Evolutionary conservation across 169 alveolate genomes (phyloP).

Genomic region (Eimeria sp.): DNA sequence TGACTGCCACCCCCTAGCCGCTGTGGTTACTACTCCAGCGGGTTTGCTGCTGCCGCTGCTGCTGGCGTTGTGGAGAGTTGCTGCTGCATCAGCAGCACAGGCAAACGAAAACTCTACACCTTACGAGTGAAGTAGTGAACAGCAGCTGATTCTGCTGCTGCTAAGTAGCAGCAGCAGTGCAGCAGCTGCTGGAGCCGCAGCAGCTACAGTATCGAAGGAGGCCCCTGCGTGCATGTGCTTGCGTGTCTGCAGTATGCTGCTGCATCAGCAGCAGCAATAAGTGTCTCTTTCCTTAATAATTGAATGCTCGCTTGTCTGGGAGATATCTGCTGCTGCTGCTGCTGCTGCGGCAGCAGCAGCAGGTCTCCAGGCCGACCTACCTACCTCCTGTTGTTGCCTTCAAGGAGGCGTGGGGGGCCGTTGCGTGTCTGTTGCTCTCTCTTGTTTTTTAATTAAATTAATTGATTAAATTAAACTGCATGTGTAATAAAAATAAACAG

Average conservation of each 20-base stretch:
- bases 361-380: background rate
- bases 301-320: too few relatives aligned
- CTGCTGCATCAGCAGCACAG: slow-evolving; percentile 12
- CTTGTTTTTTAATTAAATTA: background rate
- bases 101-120: background rate
- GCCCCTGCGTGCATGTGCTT: slow-evolving; percentile 9
- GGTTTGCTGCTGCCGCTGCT: slow-evolving; percentile 22
- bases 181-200: slow-evolving; percentile 48
- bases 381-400: background rate
- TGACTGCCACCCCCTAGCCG: background rate
- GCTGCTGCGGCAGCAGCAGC: background rate
- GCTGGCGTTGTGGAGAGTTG: background rate
- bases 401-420: too few relatives aligned
- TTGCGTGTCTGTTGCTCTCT: background rate
- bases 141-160: background rate
- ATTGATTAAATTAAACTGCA: background rate
- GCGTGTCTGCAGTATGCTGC: background rate
- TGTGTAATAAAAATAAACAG: too few relatives aligned
- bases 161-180: background rate
- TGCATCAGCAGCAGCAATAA: background rate
- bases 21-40: background rate
- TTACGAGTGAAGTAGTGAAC: background rate
- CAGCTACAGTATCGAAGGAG: slow-evolving; percentile 22
- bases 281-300: too few relatives aligned
- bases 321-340: background rate